Base-by-base conservation (phyloP, 192 early-diverging fungal genomes). In the Backusella westeae region DNA sequence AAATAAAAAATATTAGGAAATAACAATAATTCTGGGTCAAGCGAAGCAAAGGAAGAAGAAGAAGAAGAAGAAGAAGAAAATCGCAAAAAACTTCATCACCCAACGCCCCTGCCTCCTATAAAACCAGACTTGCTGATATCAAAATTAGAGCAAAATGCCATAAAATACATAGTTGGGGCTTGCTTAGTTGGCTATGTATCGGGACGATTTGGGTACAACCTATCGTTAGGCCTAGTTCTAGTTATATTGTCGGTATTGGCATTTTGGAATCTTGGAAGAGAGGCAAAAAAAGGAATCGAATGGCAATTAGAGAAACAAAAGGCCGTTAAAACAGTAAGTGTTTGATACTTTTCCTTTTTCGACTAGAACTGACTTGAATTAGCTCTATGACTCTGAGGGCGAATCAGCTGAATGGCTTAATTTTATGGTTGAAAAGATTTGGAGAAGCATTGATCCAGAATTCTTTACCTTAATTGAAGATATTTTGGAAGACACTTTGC, bases 331-430 rank as follows among this genome's bases (percentile, higher is more conserved):
- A 74, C 66, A 15, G 77, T 78, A 53, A 66, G 70, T 23, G 8
- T 21, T 7, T 59, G 39, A 26, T 38, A 2, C 41, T n/a, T 6
- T 36, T 70, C 1, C 19, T 29, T 6, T 9, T 14, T 10, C 17
- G 15, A 4, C 19, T 21, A 75, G 36, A 15, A 17, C 7, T 63
- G 12, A 69, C 56, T 39, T 39, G n/a, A 69, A 70, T 39, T 38
- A 21, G 26, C 21, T 76, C 23, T 70, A n/a, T 70, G 34, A 10
- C 0, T 72, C 69, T 15, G 74, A 80, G 34, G 78, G 78, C 0
- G 78, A 80, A 72, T 59, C 78, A 6, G 69, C 72, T 14, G 78
- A 80, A 80, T 80, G 78, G 78, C 59, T 80, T 15, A 80, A 80
- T 14, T 75, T 74, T 72, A 72, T 71, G 15, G 26, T 75, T 8